Conservation (phyloP, 2,329 filamentous ascomycete genomes). For the Magnaporthiopsis rhizophila region DNA sequence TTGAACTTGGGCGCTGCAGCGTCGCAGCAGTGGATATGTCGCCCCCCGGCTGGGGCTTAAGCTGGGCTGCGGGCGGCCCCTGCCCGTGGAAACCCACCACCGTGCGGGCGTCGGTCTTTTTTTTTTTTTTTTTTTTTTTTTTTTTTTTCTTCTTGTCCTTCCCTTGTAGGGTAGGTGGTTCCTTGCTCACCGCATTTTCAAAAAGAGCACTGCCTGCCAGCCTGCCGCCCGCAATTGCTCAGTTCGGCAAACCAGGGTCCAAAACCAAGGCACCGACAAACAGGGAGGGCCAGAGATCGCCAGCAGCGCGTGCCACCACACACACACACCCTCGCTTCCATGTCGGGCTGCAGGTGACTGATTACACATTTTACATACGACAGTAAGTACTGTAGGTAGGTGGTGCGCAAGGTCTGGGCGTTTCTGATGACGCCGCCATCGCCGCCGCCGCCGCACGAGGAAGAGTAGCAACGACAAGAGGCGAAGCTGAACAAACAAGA, state of each 20-base stretch:
- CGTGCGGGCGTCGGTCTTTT: not conserved
- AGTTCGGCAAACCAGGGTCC: not conserved
- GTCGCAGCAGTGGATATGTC: not conserved
- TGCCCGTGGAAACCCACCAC: not conserved
- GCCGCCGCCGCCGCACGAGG: not conserved
- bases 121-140: not conserved
- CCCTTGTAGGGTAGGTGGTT: not conserved
- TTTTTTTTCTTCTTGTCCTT: not conserved
- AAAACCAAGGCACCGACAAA: not conserved
- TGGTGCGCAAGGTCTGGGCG: not conserved
- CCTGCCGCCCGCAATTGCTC: not conserved
- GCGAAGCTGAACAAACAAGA: not conserved
- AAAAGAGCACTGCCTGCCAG: not conserved
- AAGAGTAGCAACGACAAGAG: not conserved
- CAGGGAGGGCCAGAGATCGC: not conserved
- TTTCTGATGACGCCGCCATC: not conserved
- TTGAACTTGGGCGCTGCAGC: not conserved
- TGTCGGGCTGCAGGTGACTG: not conserved
- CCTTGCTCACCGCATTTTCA: conserved; percentile 4
- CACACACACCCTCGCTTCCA: not conserved
- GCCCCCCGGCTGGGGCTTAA: too few relatives aligned
- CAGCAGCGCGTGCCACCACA: not conserved
- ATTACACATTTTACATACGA: too few relatives aligned
- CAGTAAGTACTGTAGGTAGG: too few relatives aligned
- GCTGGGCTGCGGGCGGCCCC: too few relatives aligned